Percentiles rank a stretch among this genome's conserved stretches.
Evolutionary conservation across 768 basidiomycete genomes (phyloP).

Genomic region (Gelatoporia subvermispora): DNA sequence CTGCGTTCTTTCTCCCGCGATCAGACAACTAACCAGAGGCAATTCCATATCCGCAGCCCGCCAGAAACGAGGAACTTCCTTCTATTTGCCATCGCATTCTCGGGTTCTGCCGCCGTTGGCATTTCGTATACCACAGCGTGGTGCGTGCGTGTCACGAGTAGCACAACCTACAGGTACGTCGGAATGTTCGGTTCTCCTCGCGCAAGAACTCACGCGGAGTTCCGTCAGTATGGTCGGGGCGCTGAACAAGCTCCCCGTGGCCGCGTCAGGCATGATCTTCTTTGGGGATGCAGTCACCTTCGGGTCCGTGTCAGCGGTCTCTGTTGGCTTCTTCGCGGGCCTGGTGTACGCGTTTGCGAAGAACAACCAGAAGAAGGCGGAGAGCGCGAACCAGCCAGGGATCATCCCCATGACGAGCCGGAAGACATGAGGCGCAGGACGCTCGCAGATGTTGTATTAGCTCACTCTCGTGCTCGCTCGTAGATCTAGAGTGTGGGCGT

Average conservation of each 20-base stretch:
- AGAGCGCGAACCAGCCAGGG: constrained; percentile 42
- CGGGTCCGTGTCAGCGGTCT: constrained; percentile 85
- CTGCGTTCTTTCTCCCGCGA: background rate
- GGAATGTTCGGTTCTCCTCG: background rate
- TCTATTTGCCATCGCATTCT: constrained; percentile 86
- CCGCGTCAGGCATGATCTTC: constrained; percentile 97
- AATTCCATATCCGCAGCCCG: constrained; percentile 52
- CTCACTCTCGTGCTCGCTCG: too few relatives aligned
- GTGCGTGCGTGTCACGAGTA: constrained; percentile 94
- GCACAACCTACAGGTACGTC: constrained; percentile 92
- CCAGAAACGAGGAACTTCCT: constrained; percentile 72
- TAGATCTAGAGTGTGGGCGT: too few relatives aligned
- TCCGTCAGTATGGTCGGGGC: constrained; percentile 86
- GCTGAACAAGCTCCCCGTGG: constrained; percentile 95
- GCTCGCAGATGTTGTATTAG: too few relatives aligned
- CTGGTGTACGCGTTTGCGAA: constrained; percentile 91
- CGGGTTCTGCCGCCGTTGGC: constrained; percentile 95
- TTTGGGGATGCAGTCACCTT: constrained; percentile 87
- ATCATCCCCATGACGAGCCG: constrained; percentile 64
- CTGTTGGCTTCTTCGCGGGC: constrained; percentile 87
- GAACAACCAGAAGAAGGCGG: constrained; percentile 83
- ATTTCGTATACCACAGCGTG: constrained; percentile 99
- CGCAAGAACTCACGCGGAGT: background rate
- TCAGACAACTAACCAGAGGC: background rate
- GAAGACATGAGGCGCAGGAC: constrained; percentile 29